Evolutionary conservation across 371 early-diverging fungal genomes (phyloP).

Genomic region (Mycotypha africana): DNA sequence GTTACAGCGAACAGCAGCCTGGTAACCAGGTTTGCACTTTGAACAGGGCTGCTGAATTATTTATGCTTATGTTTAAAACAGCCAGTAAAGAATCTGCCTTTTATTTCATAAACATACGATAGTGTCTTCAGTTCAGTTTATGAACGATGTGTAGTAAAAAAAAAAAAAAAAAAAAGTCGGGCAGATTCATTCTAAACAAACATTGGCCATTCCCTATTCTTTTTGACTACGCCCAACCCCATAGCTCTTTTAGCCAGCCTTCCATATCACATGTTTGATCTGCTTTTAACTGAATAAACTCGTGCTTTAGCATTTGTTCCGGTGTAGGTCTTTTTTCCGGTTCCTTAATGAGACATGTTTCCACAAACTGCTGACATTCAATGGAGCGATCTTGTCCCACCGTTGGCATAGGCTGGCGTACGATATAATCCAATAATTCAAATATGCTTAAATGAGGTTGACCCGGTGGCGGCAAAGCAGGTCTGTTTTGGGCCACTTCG

Average conservation of each 20-base stretch:
- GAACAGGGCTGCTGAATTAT: no score
- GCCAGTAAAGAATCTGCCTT: no score
- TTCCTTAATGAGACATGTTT: slow-evolving; percentile 74
- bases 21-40: no score
- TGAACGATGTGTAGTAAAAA: no score
- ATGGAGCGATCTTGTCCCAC: slow-evolving; percentile 49
- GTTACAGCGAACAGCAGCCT: no score
- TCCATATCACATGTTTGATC: slow-evolving; percentile 30
- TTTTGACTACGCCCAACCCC: slow-evolving; percentile 30
- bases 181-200: no score
- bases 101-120: no score
- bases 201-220: no score
- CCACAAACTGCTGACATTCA: slow-evolving; percentile 76
- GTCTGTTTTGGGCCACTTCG: slow-evolving; percentile 87
- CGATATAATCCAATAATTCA: slow-evolving; percentile 87
- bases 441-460: slow-evolving; percentile 69
- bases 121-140: no score
- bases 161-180: no score
- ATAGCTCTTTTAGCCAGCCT: slow-evolving; percentile 49
- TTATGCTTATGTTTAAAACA: no score
- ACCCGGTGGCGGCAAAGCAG: slow-evolving; percentile 76
- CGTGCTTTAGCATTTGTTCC: slow-evolving; percentile 59
- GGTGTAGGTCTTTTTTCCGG: slow-evolving; percentile 72
- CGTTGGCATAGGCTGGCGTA: slow-evolving; percentile 78
- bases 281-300: slow-evolving; percentile 46